Base-by-base conservation (phyloP, 139 green algal genomes). In the Asterochloris sp. region DNA sequence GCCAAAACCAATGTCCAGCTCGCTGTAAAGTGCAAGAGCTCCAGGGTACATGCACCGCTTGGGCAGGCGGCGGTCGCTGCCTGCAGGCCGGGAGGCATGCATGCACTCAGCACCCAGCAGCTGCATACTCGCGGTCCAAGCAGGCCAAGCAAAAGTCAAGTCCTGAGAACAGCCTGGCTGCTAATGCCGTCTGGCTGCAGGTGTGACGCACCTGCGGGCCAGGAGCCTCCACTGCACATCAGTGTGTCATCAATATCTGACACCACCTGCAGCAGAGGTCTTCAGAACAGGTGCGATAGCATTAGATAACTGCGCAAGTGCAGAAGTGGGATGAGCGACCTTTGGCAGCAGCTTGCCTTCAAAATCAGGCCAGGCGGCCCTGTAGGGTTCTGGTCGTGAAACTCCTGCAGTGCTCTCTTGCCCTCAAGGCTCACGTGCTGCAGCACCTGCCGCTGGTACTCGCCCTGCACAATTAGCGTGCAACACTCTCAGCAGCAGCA, bases 231-330 rank as follows among this genome's bases (percentile, higher is more conserved):
- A 12, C 85, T 91, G 83, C 84, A 84, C 80, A 92, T 89, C 67
- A 94, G 78, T 8, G 90, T 94, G 84, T 94, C 90, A 78, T 94
- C 90, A 23, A 94, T 85, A 24, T 94, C 90, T 26, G 62, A 82
- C 71, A 94, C 80, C 10, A 94, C 82, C 87, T 94, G 83, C 76
- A 85, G 16, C 81, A 85, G 16, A 12, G 23, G 14, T 71, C 4
- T 26, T 8, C 38, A 54, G 38, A 54, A 10, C 4, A 54, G 38
- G 38, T 54, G 38, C 38, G 38, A 54, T 2, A 54, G 38, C 38
- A 54, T 6, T 54, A 54, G 38, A 6, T 54, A 6, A 54, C 6
- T 54, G 38, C 38, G 2, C 6, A 54, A 10, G 38, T 8, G 66
- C 21, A 21, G 21, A 71, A 71, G 4, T 8, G 10, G 66, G 1